These are phyloP conservation scores for Metschnikowia similis DNA, from an alignment of 805 yeast genomes.

Conservation along the genomic window DNA sequence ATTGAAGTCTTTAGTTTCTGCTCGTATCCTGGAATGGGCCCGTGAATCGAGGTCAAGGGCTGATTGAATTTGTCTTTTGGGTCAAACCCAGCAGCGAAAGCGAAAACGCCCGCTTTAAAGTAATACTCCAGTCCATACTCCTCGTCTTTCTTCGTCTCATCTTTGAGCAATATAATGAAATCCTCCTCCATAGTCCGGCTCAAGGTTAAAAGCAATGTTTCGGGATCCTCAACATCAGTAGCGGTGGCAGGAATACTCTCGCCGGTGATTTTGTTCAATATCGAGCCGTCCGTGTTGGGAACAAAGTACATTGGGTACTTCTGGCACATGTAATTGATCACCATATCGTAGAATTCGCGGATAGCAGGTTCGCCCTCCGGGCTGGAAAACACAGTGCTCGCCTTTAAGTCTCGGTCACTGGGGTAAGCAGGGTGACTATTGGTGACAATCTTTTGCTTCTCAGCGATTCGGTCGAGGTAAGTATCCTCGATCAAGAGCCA, in stretches of 20 bases:
- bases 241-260: constrained; percentile 20
- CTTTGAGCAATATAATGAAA: constrained; percentile 35
- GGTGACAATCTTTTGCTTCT: constrained; percentile 25
- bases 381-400: constrained; percentile 29
- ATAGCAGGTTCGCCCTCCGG: constrained; percentile 34
- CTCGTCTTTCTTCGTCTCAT: constrained; percentile 24
- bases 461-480: constrained; percentile 24
- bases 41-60: constrained; percentile 37
- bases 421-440: constrained; percentile 34
- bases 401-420: constrained; percentile 21
- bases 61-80: constrained; percentile 35
- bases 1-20: constrained; percentile 35
- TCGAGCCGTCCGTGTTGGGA: constrained; percentile 10
- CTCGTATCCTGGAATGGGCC: constrained; percentile 41
- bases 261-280: constrained; percentile 27
- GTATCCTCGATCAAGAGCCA: constrained; percentile 40
- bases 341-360: constrained; percentile 31
- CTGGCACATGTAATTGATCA: constrained; percentile 28
- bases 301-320: constrained; percentile 39
- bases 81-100: constrained; percentile 43
- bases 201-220: constrained; percentile 21
- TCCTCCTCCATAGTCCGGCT: constrained; percentile 37
- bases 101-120: constrained; percentile 43
- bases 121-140: constrained; percentile 34
- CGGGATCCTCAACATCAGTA: constrained; percentile 5